Evolutionary conservation across 495 filamentous ascomycete genomes (phyloP), one percentile per base, ranked within the genome.

Genomic region (Neurospora africana): DNA sequence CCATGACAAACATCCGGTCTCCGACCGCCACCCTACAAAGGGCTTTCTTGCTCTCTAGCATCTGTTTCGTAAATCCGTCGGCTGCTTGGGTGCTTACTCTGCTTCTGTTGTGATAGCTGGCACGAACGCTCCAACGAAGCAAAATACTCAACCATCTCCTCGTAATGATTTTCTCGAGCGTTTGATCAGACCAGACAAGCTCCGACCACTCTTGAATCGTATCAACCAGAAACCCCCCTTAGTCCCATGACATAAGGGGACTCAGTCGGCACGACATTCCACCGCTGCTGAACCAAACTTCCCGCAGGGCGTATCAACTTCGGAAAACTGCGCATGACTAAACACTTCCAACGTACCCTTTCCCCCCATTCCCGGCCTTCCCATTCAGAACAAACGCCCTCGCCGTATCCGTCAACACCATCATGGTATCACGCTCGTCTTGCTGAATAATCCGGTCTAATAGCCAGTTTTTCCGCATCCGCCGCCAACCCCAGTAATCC

Each of bases 401-500:
- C 33, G 72, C 72, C 17, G 40, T 58, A 2, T 68, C 41, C n/a
- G 72, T 69, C 41, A 72, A 44, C 13, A 73, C 23, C 2, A 15
- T 33, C 36, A n/a, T n/a, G n/a, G n/a, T n/a, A 43, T 39, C 1
- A 2, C 11, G 27, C 47, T 36, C 15, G 30, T 37, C 40, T 11
- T 21, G 43, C 21, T 58, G 40, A 53, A 41, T 73, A 73, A 58
- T 73, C 70, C 15, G 70, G 43, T 3, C 5, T n/a, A n/a, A 75
- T 69, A 4, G 68, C 68, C 69, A 75, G 39, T 6, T 38, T 53
- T 13, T 68, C 72, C 43, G 70, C 72, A 71, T 75, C 72, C 0
- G 58, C 68, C 36, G 72, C 74, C 41, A 75, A 23, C 27, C 72
- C 71, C 10, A 75, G 36, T 4, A 75, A 17, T 19, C 44, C 68